These are phyloP conservation scores for Hyphopichia wangnamkhiaoensis DNA, from an alignment of 1,139 yeast species.

Conservation along the genomic window DNA sequence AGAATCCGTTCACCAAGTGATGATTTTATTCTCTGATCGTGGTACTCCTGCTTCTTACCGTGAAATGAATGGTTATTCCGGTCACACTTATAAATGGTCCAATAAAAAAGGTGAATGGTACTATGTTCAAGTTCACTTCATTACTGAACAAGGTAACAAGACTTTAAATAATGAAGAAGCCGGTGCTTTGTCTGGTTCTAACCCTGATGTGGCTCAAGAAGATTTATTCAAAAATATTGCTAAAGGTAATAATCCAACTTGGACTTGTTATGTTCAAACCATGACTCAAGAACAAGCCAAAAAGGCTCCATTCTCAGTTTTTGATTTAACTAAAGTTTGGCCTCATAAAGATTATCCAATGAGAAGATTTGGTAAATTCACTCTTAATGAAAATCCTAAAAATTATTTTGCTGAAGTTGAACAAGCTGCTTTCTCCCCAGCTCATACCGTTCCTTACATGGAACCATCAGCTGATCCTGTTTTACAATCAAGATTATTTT, in stretches of 20 bases:
- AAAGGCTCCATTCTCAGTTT: constrained; percentile 55
- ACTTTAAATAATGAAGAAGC: constrained; percentile 56
- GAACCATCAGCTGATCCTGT: constrained; percentile 82
- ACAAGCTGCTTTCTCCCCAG: constrained; percentile 75
- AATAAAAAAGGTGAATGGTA: constrained; percentile 59
- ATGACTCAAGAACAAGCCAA: constrained; percentile 63
- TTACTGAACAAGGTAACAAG: constrained; percentile 55
- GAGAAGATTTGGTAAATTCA: constrained; percentile 64
- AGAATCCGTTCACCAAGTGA: constrained; percentile 60
- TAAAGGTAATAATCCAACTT: constrained; percentile 52
- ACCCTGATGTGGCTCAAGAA: constrained; percentile 59
- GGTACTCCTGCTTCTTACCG: constrained; percentile 62
- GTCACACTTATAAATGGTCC: constrained; percentile 63
- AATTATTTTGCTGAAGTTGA: constrained; percentile 76
- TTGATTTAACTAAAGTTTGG: constrained; percentile 71
- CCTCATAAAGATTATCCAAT: constrained; percentile 70
- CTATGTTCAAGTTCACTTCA: constrained; percentile 60
- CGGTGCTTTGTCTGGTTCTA: constrained; percentile 48
- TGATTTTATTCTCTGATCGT: constrained; percentile 56
- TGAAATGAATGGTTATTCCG: constrained; percentile 64
- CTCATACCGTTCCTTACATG: constrained; percentile 76
- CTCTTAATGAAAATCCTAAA: constrained; percentile 62
- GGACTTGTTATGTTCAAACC: constrained; percentile 61
- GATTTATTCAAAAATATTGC: constrained; percentile 56
- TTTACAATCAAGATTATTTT: constrained; percentile 75